Evolutionary conservation across 2,329 filamentous ascomycete species (phyloP).

Genomic region (Cladosporium colombiae): DNA sequence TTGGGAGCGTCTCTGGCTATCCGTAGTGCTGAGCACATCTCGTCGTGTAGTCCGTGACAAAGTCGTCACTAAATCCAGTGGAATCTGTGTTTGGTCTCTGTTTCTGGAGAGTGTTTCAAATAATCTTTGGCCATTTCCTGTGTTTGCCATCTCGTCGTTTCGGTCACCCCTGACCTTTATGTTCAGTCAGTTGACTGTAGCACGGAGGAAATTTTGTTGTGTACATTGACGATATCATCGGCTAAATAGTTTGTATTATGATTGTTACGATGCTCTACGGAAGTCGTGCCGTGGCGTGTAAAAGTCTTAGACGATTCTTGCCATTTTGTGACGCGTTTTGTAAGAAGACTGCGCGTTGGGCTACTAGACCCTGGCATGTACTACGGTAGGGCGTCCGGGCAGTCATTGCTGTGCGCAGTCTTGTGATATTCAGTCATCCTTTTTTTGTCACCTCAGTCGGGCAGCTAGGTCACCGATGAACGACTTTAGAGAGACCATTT

Average conservation of each 20-base stretch:
- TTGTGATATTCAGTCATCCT: background rate
- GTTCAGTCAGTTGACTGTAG: background rate
- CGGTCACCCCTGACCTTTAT: background rate
- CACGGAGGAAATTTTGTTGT: background rate
- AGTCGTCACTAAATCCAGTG: background rate
- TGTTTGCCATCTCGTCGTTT: background rate
- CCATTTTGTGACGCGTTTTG: conserved; percentile 6
- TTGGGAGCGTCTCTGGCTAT: background rate
- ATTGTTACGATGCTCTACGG: background rate
- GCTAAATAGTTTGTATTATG: background rate
- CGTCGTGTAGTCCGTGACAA: conserved; percentile 5
- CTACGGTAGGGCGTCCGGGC: conserved; percentile 7
- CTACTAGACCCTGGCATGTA: conserved; percentile 4
- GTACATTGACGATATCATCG: background rate
- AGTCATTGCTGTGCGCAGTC: background rate
- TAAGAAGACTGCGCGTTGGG: conserved; percentile 8
- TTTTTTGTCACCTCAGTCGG: background rate
- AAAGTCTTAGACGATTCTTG: conserved; percentile 11
- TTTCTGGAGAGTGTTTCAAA: background rate
- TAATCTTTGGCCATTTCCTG: background rate
- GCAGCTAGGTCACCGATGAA: background rate
- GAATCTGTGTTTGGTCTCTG: background rate
- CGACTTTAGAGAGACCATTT: background rate
- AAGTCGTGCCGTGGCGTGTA: conserved; percentile 11
- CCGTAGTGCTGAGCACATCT: background rate